Conservation (phyloP, 1,284 basidiomycete species). For the Polyporus tsugae region DNA sequence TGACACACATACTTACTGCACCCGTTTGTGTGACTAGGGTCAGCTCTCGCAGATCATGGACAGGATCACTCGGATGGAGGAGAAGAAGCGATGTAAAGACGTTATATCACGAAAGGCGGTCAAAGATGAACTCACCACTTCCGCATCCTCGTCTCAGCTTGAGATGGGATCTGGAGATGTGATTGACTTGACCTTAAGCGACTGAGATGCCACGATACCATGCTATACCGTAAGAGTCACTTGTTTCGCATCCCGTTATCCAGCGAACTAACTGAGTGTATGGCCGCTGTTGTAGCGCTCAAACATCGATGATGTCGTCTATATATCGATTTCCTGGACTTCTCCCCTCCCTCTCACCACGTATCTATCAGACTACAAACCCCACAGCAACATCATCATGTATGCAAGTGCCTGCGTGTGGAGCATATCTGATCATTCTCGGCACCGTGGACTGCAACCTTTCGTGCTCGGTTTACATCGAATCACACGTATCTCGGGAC, state of each 20-base stretch:
- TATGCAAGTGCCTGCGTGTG: too few relatives aligned
- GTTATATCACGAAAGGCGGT: neutral
- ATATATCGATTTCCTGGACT: too few relatives aligned
- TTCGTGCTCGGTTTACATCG: too few relatives aligned
- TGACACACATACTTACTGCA: neutral
- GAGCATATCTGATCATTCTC: too few relatives aligned
- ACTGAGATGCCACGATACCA: neutral
- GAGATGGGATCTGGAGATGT: neutral
- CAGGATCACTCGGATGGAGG: neutral
- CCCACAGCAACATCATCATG: too few relatives aligned
- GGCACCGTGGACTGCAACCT: too few relatives aligned
- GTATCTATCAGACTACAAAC: too few relatives aligned
- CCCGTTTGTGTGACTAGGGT: neutral
- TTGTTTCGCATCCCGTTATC: neutral
- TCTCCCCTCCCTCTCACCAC: too few relatives aligned
- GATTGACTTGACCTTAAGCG: constrained; percentile 21
- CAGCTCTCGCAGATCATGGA: neutral
- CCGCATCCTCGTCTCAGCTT: neutral
- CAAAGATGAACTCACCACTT: constrained; percentile 13
- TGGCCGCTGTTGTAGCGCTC: neutral
- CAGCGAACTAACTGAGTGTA: neutral
- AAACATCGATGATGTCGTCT: too few relatives aligned
- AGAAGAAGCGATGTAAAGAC: neutral
- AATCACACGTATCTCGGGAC: too few relatives aligned
- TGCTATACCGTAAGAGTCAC: neutral